A percentile compares a stretch with the other conserved stretches of the same genome.
Conservation (phyloP, 352 stramenopile species). For the Phytophthora niederhauseri region DNA sequence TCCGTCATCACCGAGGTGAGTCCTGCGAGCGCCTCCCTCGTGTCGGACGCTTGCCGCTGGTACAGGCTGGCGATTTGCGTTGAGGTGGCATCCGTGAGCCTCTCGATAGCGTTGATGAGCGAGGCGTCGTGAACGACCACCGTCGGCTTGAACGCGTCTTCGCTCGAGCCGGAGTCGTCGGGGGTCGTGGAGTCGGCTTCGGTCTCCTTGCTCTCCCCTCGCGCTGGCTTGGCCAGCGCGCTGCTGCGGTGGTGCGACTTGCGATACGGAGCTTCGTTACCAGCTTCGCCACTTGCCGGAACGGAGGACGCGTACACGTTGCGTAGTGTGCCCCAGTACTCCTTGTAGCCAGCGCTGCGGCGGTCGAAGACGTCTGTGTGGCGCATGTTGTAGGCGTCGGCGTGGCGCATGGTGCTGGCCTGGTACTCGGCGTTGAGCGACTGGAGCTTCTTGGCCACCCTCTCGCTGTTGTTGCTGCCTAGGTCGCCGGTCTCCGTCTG, state of each 20-base stretch:
- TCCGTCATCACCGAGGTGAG: conserved; percentile 61
- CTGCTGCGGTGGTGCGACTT: conserved; percentile 27
- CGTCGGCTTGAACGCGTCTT: conserved; percentile 45
- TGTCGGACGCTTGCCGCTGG: conserved; percentile 36
- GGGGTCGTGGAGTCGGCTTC: conserved; percentile 60
- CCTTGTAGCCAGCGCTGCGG: conserved; percentile 62
- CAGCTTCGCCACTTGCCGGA: conserved; percentile 13
- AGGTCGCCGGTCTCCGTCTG: conserved; percentile 64
- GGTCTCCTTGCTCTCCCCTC: conserved; percentile 40
- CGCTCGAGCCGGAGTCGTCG: conserved; percentile 50
- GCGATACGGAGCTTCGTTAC: conserved; percentile 9
- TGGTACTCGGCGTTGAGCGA: conserved; percentile 79
- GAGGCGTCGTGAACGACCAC: conserved; percentile 64
- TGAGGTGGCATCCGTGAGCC: conserved; percentile 61
- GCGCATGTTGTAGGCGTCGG: conserved; percentile 48
- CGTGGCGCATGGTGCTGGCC: conserved; percentile 53
- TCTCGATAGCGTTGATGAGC: conserved; percentile 66
- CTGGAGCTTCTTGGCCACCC: conserved; percentile 75
- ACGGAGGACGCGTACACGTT: conserved; percentile 61
- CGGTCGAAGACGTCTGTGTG: conserved; percentile 47
- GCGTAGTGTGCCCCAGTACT: conserved; percentile 74
- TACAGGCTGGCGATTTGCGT: conserved; percentile 53
- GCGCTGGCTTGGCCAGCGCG: conserved; percentile 1
- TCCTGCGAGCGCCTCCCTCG: conserved; percentile 34
- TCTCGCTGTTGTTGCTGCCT: conserved; percentile 58